Evolutionary conservation across 306 rosid genomes (phyloP).

Genomic region (Prunus campanulata): DNA sequence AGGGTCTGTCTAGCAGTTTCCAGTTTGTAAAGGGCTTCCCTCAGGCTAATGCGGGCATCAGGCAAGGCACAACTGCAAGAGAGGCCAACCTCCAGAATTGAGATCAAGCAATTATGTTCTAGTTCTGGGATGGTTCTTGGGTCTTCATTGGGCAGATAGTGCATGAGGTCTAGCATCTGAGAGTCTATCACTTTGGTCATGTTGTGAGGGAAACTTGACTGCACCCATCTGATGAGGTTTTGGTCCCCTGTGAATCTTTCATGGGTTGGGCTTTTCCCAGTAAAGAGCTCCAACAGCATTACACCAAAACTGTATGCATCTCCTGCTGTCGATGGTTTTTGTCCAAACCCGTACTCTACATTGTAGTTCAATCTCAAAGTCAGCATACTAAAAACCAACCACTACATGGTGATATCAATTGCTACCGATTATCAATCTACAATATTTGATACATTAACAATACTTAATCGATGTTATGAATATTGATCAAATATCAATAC

Average conservation of each 20-base stretch:
- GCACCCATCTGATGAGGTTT: slow-evolving; percentile 52
- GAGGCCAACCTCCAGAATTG: slow-evolving; percentile 45
- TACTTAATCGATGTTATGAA: no score
- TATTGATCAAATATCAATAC: not conserved
- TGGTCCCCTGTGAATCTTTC: slow-evolving; percentile 47
- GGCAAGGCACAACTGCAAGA: slow-evolving; percentile 35
- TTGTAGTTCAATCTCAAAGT: not conserved
- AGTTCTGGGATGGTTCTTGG: slow-evolving; percentile 14
- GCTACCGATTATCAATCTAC: not conserved
- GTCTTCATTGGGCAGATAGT: not conserved
- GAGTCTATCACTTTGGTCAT: slow-evolving; percentile 40
- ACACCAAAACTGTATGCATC: slow-evolving; percentile 76
- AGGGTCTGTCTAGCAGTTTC: slow-evolving; percentile 38
- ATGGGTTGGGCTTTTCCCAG: slow-evolving; percentile 57
- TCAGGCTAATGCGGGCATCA: slow-evolving; percentile 10
- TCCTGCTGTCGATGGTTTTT: slow-evolving; percentile 52
- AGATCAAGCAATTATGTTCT: slow-evolving; percentile 30
- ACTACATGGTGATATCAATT: not conserved
- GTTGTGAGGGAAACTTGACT: slow-evolving; percentile 36
- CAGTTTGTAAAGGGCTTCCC: slow-evolving; percentile 42
- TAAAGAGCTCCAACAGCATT: slow-evolving; percentile 52
- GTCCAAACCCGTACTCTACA: slow-evolving; percentile 71
- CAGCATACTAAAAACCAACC: slow-evolving; percentile 3
- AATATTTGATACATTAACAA: not conserved
- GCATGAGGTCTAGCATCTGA: slow-evolving; percentile 19